A percentile compares a stretch with the other conserved stretches of the same genome.
Conservation (phyloP, 73 alveolate genomes). For the Durusdinium trenchii region DNA sequence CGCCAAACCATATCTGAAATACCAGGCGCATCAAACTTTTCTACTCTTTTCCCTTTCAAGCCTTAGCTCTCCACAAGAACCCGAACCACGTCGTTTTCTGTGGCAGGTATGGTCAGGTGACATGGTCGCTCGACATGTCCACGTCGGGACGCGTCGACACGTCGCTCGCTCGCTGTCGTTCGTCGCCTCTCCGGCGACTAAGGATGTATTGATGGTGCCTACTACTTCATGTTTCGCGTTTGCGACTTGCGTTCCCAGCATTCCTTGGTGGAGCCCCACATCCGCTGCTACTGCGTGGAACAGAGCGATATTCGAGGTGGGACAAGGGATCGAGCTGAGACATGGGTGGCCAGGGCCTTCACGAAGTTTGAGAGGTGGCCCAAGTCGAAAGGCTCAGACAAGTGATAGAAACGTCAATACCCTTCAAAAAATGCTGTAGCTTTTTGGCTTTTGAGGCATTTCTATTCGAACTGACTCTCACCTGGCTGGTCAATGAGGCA, state of each 20-base stretch:
- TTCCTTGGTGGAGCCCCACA: constrained; percentile 93
- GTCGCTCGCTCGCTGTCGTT: background rate
- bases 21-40: too few species aligned
- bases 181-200: background rate
- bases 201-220: constrained; percentile 94
- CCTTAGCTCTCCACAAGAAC: too few species aligned
- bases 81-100: too few species aligned
- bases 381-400: too few species aligned
- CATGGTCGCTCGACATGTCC: too few species aligned
- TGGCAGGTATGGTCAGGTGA: too few species aligned
- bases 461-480: background rate
- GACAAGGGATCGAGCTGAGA: background rate
- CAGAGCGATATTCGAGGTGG: constrained; percentile 86
- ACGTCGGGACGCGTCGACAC: too few species aligned
- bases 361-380: background rate
- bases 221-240: constrained; percentile 89
- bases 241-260: constrained; percentile 95
- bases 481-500: background rate
- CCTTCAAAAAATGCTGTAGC: too few species aligned
- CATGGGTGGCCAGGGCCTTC: background rate
- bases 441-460: background rate
- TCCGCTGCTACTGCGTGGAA: constrained; percentile 92
- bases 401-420: too few species aligned
- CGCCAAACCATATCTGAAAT: too few species aligned
- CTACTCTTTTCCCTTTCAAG: too few species aligned